Base-by-base conservation (phyloP, 371 early-diverging fungal species). In the Zopfochytrium polystomum region DNA sequence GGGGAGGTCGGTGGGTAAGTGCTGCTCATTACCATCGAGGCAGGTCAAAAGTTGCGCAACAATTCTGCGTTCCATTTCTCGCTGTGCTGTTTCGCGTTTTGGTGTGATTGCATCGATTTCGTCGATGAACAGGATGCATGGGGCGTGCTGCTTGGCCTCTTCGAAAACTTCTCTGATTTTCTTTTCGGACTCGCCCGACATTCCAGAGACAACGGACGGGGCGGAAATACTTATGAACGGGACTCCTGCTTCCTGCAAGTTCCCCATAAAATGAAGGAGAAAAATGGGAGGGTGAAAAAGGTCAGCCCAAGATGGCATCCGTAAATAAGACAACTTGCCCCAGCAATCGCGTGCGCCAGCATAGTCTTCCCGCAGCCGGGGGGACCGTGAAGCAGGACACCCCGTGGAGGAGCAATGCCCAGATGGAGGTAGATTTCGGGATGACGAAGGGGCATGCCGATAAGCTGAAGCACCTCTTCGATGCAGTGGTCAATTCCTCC, bases 61-160 rank as follows among this genome's bases (percentile, higher is more conserved):
- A 66, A 99, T 98, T 58, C 99, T 81, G 42, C 95, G 86, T 75
- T 99, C 99, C 91, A 98, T 99, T 71, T 98, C 99, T 60, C 97
- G 80, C 67, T 96, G 93, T 2, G 96, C 97, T 4, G 96, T 98
- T 65, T 99, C 99, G 67, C 99, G 87, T 75, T 99, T 99, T 5
- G 97, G 98, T n/a, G 99, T 97, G 53, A 99, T 96, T 2, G 98
- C 96, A 72, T 99, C 99, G 52, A 99, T 98, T 74, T 99, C 99
- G 73, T 99, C 99, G 60, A 99, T 98, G 69, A 99, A 99, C 52
- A 99, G 76, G 27, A 99, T 75, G 72, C 98, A 92, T 0, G 99
- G 99, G 11, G 98, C 92, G 55, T 85, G 73, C 45, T 82, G 78
- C 63, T 77, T 90, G 13, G 98, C 99, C 65, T 96, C 93, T 33